Base-by-base conservation (phyloP, 495 filamentous ascomycete genomes). In the Endocarpon pusillum region DNA sequence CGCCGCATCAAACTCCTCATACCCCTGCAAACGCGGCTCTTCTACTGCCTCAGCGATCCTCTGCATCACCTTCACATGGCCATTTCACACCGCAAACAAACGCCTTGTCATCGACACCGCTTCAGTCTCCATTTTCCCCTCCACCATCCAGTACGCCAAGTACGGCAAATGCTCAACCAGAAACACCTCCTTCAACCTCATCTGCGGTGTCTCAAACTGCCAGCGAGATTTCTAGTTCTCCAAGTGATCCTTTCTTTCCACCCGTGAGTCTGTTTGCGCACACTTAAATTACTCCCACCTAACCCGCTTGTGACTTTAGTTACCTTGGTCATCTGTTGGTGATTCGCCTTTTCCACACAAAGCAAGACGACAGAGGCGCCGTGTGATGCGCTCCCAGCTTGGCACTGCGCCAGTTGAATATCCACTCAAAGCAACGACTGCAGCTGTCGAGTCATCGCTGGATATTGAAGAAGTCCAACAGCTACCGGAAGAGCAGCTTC, bases 241-340 rank as follows among this genome's bases (percentile, higher is more conserved):
- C 44, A 5, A 46, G 34, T 34, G 48, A 48, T 21, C 66, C 67
- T 0, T 86, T 75, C 47, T 62, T 59, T 45, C 65, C 75, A 44
- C 72, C 74, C 14, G 76, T 82, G 64, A 66, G 75, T 65, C 19
- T 23, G 3, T 36, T 34, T 14, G 6, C n/a, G 4, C 23, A 26
- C 12, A 19, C 15, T 28, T 10, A 19, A 21, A 14, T 20, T 17
- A 15, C 3, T n/a, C 17, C 27, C 23, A 30, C 24, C 25, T 36
- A 19, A 34, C 38, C 46, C 11, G 41, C 25, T 19, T 14, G 34
- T 21, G 15, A 39, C 17, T 28, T 6, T 43, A 81, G 73, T 58
- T 94, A 2, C 85, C 85, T 8, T 92, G 84, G 84, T 60, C 75
- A n/a, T 92, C 84, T 18, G 61, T 65, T 21, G 71, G 75, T 2